A percentile compares a stretch with the other conserved stretches of the same genome.
phyloP scores from a whole-genome alignment of 768 basidiomycete species.

The Leccinum variicolor region DNA sequence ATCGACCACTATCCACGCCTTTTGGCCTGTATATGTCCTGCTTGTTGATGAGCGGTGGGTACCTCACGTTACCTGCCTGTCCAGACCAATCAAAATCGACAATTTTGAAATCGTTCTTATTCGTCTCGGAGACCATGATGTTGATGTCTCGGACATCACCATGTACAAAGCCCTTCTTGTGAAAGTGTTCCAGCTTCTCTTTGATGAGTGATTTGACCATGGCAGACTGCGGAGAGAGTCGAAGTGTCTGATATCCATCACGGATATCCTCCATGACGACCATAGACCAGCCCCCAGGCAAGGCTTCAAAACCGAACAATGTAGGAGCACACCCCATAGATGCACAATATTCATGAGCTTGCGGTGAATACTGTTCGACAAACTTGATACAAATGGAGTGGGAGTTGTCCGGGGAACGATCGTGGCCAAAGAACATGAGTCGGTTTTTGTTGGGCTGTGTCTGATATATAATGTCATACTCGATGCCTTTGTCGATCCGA shows the following conservation, averaged over 20 bases:
- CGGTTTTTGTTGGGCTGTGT: not conserved
- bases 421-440: constrained; percentile 9
- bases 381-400: constrained; percentile 21
- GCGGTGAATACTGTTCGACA: constrained; percentile 18
- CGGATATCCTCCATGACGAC: constrained; percentile 29
- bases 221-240: not conserved
- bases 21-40: too few species aligned
- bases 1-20: constrained; percentile 11
- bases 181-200: not conserved
- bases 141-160: not conserved
- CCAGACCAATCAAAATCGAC: not conserved
- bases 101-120: not conserved
- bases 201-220: not conserved
- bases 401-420: not conserved
- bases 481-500: not conserved
- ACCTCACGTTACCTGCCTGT: not conserved
- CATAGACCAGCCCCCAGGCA: constrained; percentile 31
- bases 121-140: not conserved
- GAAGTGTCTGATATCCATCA: too few species aligned
- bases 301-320: constrained; percentile 21
- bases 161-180: not conserved
- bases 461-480: constrained; percentile 16
- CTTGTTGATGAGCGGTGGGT: not conserved
- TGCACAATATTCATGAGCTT: constrained; percentile 20
- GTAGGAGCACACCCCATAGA: constrained; percentile 24